Percentiles rank a stretch among this genome's conserved stretches.
Evolutionary conservation across 257 asterid species (phyloP).

Genomic region (Solanum bukasovii): DNA sequence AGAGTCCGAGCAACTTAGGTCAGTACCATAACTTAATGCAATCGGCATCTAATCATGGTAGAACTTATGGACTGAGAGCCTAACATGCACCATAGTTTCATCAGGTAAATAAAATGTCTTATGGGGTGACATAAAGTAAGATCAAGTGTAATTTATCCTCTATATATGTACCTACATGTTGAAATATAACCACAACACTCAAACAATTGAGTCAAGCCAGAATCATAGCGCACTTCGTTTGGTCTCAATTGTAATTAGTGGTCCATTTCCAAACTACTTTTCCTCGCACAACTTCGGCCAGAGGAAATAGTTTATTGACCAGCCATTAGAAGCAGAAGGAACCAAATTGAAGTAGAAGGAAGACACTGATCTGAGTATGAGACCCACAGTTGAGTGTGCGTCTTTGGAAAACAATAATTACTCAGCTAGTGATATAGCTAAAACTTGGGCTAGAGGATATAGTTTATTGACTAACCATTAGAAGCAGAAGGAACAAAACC

Average conservation of each 20-base stretch:
- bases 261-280: neutral
- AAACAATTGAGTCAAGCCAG: neutral
- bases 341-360: neutral
- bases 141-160: neutral
- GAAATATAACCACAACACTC: neutral
- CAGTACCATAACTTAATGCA: neutral
- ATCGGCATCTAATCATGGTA: neutral
- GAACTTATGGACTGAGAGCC: neutral
- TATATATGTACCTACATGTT: neutral
- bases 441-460: neutral
- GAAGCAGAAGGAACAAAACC: neutral
- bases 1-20: too few species aligned
- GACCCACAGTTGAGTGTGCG: neutral
- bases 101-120: neutral
- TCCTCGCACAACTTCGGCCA: neutral
- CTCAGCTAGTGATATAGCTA: neutral
- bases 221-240: neutral
- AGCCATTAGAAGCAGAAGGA: neutral
- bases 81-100: neutral
- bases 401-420: neutral
- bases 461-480: neutral
- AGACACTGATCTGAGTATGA: neutral
- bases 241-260: neutral
- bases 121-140: neutral
- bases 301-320: neutral